These are phyloP conservation scores for Dalechampia spathulata DNA, from an alignment of 441 rosid species.

Conservation along the genomic window DNA sequence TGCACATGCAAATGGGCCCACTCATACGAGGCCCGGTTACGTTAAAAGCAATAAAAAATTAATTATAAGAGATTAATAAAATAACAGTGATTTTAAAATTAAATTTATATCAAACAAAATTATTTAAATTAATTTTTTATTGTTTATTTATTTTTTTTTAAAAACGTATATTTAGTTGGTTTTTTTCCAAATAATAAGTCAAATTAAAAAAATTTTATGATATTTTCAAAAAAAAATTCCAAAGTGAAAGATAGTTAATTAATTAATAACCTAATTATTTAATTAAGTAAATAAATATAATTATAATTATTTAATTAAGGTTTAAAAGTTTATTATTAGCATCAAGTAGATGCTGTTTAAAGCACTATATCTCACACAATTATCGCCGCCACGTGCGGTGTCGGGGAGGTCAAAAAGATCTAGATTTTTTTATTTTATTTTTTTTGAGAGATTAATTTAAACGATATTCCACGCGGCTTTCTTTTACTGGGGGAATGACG, in stretches of 20 bases:
- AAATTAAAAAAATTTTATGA: too few relatives aligned
- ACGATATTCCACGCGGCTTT: constrained; percentile 7
- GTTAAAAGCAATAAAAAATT: background rate
- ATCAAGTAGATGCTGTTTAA: background rate
- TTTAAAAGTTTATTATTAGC: background rate
- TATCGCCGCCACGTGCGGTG: constrained; percentile 33
- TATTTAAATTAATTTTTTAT: too few relatives aligned
- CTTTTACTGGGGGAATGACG: constrained; percentile 15
- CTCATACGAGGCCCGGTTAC: background rate
- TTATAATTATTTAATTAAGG: background rate
- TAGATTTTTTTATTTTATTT: background rate
- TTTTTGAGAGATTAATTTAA: background rate
- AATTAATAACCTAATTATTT: too few relatives aligned
- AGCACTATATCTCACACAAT: constrained; percentile 17
- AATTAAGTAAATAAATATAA: too few relatives aligned
- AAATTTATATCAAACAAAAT: too few relatives aligned
- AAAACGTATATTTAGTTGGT: too few relatives aligned
- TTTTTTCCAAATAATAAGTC: too few relatives aligned
- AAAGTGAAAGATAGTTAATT: too few relatives aligned
- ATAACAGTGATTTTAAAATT: too few relatives aligned
- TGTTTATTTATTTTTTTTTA: too few relatives aligned
- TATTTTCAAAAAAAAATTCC: too few relatives aligned
- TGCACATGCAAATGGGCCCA: constrained; percentile 4
- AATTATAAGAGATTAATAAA: too few relatives aligned
- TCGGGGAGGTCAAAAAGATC: constrained; percentile 18